Evolutionary conservation across 345 rosid genomes (phyloP).

Genomic region (Acer negundo): DNA sequence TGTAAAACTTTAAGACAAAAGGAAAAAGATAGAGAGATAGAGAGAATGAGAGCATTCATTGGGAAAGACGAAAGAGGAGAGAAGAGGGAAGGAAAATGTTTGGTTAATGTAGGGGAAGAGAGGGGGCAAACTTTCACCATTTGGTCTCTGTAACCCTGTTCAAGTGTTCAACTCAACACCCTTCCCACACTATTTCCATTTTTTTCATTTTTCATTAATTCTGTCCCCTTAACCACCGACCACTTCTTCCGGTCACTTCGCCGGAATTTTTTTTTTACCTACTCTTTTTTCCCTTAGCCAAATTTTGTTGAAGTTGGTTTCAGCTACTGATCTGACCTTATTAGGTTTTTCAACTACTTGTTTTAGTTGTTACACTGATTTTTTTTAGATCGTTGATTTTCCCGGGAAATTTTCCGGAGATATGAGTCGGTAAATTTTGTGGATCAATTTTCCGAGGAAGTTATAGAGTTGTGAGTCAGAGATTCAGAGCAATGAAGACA

Average conservation of each 20-base stretch:
- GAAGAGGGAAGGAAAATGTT: slow-evolving; percentile 25
- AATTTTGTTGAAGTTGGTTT: neutral
- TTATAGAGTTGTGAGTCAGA: neutral
- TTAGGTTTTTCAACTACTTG: neutral
- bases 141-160: slow-evolving; percentile 27
- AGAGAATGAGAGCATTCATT: slow-evolving; percentile 7
- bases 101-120: slow-evolving; percentile 45
- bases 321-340: slow-evolving; percentile 28
- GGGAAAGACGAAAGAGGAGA: neutral
- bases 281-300: neutral
- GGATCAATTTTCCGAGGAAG: neutral
- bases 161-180: slow-evolving; percentile 9
- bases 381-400: neutral
- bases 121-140: slow-evolving; percentile 47
- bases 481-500: slow-evolving; percentile 39
- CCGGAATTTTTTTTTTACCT: slow-evolving; percentile 11
- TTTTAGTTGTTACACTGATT: neutral
- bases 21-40: slow-evolving; percentile 1
- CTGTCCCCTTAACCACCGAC: slow-evolving; percentile 12
- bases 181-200: neutral
- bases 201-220: neutral
- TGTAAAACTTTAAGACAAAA: slow-evolving; percentile 8
- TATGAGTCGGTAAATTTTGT: no score
- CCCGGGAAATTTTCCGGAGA: neutral
- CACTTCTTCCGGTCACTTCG: slow-evolving; percentile 9